Evolutionary conservation across 306 rosid species (phyloP), one percentile per base, ranked within the genome.

Genomic region (Lagenaria siceraria): DNA sequence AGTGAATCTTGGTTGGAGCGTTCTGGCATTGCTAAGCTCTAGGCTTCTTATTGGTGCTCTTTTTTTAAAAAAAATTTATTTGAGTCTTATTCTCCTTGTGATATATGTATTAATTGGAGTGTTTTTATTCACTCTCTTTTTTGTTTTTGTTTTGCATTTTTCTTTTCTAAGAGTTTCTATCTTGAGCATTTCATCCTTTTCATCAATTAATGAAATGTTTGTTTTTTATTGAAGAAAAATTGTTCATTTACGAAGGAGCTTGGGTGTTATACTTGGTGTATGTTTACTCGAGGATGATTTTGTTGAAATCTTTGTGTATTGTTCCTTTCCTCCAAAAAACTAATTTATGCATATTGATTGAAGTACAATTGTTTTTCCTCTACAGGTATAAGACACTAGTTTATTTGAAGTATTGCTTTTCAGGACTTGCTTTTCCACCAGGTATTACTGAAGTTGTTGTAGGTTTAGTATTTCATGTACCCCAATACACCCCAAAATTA

Each of bases 361-460:
- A 49, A 56, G 42, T 80, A 63, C 74, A 80, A 62, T 75, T 52
- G 58, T 17, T 71, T 78, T 40, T 80, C 82, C 60, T 79, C 58
- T 38, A 82, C 91, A 92, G 99, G 86, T 95, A 92, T 70, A 85
- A 96, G 87, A 90, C 89, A 87, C 91, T 95, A 75, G 91, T 95
- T 87, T 95, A 95, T 86, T 88, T 95, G 80, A 95, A 90, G 84
- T 95, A 95, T 87, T 92, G 98, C 86, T 95, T 95, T 85, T 89
- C 90, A 7, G 97, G 99, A 81, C 90, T 92, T 83, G 91, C 91
- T 82, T 95, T 95, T 86, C 99, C 99, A 49, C 99, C 99, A 81
- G 98, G 98, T 94, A 89, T 38, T 78, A 29, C 48, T 15, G 65
- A 33, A 73, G 52, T 72, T 33, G 14, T 58, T 61, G 25, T 56